Evolutionary conservation across 495 filamentous ascomycete genomes (phyloP), one percentile per base, ranked within the genome.

Genomic region (Penicillium chermesinum): DNA sequence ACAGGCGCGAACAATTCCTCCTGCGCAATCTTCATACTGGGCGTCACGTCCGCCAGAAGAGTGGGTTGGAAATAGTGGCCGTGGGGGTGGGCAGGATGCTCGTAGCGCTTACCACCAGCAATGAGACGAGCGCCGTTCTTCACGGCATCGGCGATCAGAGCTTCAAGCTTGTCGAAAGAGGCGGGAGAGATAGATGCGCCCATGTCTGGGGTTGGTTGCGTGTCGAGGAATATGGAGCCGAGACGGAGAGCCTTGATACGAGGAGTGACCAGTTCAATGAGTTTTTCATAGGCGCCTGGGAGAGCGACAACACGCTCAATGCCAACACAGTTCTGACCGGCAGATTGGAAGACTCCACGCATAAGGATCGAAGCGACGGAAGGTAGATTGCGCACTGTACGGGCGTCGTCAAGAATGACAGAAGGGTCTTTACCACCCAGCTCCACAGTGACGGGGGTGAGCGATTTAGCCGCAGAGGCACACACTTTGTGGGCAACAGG

Each of bases 281-380:
- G 79, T 35, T 73, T 70, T 38, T 82, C 65, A 73, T 97, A 97
- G 36, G 82, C 73, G 15, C 70, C 70, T 1, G 89, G 86, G 9
- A 85, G 76, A 38, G 86, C 87, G 58, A 99, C 81, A 63, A 97
- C 84, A 34, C 93, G 86, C 69, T 99, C 93, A 47, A 95, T 88
- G 49, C 94, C 93, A 64, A 97, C 89, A 68, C 93, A 99, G 69
- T 99, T 99, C 62, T 99, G 93, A 1, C 93, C 93, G n/a, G 91
- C 82, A 46, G 90, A 88, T 65, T 96, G 91, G 74, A 97, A 99
- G 25, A 86, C 85, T 35, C 91, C 93, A 42, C 94, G 83, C 72
- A 97, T 80, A 51, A 97, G 78, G 49, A 90, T 85, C 21, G 88
- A 86, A 20, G 81, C 80, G 41, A 96, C 81, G 32, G 81, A 73